phyloP scores from a whole-genome alignment of 1,284 basidiomycete species.

The Amylostereum areolatum region DNA sequence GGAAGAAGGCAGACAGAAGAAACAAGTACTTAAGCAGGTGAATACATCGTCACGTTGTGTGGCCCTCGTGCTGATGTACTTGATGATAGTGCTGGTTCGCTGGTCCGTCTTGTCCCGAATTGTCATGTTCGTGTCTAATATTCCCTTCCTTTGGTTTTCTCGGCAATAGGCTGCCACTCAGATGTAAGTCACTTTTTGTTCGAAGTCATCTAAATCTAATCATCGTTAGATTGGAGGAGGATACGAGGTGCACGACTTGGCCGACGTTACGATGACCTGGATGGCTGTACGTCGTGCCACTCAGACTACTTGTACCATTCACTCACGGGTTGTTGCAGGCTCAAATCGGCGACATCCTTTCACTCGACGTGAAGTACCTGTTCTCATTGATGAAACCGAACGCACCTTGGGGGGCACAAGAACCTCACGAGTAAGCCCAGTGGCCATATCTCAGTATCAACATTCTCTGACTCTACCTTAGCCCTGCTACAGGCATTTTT shows the following conservation, averaged over 20 bases:
- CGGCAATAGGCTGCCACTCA: conserved; percentile 44
- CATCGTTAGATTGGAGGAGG: conserved; percentile 59
- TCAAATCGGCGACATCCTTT: conserved; percentile 48
- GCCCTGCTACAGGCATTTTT: conserved; percentile 2
- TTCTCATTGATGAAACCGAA: conserved; percentile 42
- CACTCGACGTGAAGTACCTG: conserved; percentile 51
- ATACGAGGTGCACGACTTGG: conserved; percentile 59
- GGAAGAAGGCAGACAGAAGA: conserved; percentile 40
- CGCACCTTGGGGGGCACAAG: conserved; percentile 53
- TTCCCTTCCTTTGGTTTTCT: background rate
- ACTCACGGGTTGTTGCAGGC: conserved; percentile 30
- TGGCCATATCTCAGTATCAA: background rate
- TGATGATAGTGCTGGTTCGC: conserved; percentile 57
- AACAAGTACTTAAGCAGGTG: conserved; percentile 59
- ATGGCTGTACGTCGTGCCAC: conserved; percentile 44
- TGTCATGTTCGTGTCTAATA: background rate
- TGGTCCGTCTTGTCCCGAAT: conserved; percentile 29
- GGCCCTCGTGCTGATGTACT: background rate
- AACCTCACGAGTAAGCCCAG: conserved; percentile 49
- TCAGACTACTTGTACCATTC: conserved; percentile 4
- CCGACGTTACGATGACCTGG: conserved; percentile 61
- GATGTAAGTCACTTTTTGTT: conserved; percentile 37
- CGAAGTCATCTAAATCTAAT: background rate
- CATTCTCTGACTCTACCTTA: background rate
- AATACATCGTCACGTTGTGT: conserved; percentile 6